Evolutionary conservation across 2,329 filamentous ascomycete genomes (phyloP), one percentile per base, ranked within the genome.

Genomic region (Epichloe uncinata): DNA sequence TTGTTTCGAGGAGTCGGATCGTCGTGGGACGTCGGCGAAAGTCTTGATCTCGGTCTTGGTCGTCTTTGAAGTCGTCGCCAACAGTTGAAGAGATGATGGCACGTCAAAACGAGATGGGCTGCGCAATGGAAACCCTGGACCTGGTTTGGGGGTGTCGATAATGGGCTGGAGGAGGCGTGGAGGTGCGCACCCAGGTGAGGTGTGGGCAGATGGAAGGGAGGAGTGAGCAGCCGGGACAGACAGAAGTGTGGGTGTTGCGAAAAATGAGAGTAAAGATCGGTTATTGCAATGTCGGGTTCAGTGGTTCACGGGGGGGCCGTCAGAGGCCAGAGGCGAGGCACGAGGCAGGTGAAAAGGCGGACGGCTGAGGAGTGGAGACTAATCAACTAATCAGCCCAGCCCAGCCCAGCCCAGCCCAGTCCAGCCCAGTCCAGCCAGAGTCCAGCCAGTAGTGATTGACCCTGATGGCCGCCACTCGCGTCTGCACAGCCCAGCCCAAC

Each of bases 111-210:
- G 48, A 45, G 43, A 41, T 49, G 47, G 48, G 52, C 49, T 54
- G 50, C 53, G 53, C 52, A 51, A 57, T 53, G 55, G 55, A 58
- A 59, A 57, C 56, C 57, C 56, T 56, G 57, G 57, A 57, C 57
- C 56, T 59, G 56, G 57, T 56, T 59, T 52, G 65, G 65, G 65
- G 63, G 65, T 68, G 65, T 68, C 66, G 65, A 66, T 68, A 68
- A 67, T 66, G 63, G 60, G 61, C 59, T 63, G 60, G 57, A 60
- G 58, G 65, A 66, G 65, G 65, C 61, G 65, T 67, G 65, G 63
- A 66, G 62, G 58, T 57, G 61, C 56, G 58, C 51, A 60, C 57
- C 58, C 51, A 53, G 58, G 55, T 61, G 64, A 63, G 61, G 64
- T 62, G 63, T 65, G 62, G 57, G 57, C 56, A 60, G 62, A 63